phyloP scores from a whole-genome alignment of 306 rosid genomes.

The Prunus persica region Prunus_persica_NCBIv2 NC_034009.1:29908001-29908500 shows the following conservation, averaged over 20 bases:
- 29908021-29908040: constrained; percentile 71
- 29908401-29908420: constrained; percentile 58
- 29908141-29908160: constrained; percentile 57
- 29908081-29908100: constrained; percentile 88
- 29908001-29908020: constrained; percentile 49
- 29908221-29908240: constrained; percentile 89
- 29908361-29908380: constrained; percentile 68
- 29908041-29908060: constrained; percentile 88
- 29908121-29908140: constrained; percentile 92
- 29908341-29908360: constrained; percentile 84
- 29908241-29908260: constrained; percentile 68
- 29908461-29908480: constrained; percentile 37
- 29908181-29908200: constrained; percentile 39
- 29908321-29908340: constrained; percentile 78
- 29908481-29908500: constrained; percentile 62
- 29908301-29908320: constrained; percentile 40
- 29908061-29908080: constrained; percentile 83
- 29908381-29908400: constrained; percentile 84
- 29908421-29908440: background rate
- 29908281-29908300: constrained; percentile 44
- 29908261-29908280: constrained; percentile 59
- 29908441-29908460: constrained; percentile 34
- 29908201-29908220: constrained; percentile 84
- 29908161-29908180: constrained; percentile 84
- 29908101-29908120: constrained; percentile 68